These are phyloP conservation scores for Pseudogymnoascus sp. DNA, from an alignment of 2,329 filamentous ascomycete species.

Conservation along the genomic window DNA sequence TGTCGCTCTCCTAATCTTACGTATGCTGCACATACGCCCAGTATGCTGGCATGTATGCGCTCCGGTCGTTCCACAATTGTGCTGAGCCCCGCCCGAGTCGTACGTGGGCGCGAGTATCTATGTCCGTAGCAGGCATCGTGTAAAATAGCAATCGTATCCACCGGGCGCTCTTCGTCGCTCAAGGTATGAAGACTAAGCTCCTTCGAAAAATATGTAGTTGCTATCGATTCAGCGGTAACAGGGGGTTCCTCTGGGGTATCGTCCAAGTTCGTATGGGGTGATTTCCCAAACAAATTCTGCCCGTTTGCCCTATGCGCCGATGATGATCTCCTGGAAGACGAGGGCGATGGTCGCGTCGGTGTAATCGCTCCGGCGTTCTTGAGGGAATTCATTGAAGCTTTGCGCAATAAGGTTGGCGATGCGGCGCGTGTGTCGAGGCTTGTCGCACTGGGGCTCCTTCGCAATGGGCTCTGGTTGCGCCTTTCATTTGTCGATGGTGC, in stretches of 20 bases:
- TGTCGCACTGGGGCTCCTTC: constrained; percentile 36
- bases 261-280: constrained; percentile 32
- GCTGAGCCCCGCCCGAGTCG: constrained; percentile 61
- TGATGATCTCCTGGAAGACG: constrained; percentile 36
- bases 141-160: constrained; percentile 72
- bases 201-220: constrained; percentile 26
- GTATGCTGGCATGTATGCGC: constrained; percentile 71
- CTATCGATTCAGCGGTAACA: constrained; percentile 41
- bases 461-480: constrained; percentile 26
- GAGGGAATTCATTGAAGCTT: constrained; percentile 38
- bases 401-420: constrained; percentile 36
- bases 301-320: constrained; percentile 34
- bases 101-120: constrained; percentile 75
- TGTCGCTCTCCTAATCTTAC: constrained; percentile 81
- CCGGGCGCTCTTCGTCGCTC: constrained; percentile 24
- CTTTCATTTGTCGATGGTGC: not conserved
- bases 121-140: constrained; percentile 96
- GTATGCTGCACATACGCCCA: constrained; percentile 82
- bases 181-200: constrained; percentile 26
- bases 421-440: constrained; percentile 34
- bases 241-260: constrained; percentile 30
- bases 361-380: constrained; percentile 32
- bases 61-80: constrained; percentile 93
- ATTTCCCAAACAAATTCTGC: constrained; percentile 32
- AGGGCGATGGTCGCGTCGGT: constrained; percentile 30